Base-by-base conservation (phyloP, 208 protist genomes). In the Phytomonas sp. region DNA sequence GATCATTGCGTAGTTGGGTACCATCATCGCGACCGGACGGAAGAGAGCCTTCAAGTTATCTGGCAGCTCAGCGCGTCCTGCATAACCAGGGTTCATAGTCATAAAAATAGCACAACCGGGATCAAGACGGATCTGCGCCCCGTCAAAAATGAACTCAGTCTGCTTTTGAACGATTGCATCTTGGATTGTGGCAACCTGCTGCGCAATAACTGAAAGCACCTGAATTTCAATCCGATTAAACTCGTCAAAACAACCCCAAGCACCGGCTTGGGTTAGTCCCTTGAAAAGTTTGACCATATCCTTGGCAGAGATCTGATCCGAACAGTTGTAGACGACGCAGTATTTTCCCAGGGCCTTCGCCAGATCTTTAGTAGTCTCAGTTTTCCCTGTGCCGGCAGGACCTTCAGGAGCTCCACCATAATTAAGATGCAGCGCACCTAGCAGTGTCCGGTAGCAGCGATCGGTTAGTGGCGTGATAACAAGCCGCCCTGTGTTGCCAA, bases 31-130 rank as follows among this genome's bases (percentile, higher is more conserved):
- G 33, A 99, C 98, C 2, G 98, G 98, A n/a, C 98, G 85, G 87
- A 99, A 99, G 29, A 99, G 91, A 15, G 97, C 97, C 82, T 99
- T 99, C 34, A 99, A 82, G 74, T 99, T 99, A 83, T 99, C 97
- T 0, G 98, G 98, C 61, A 99, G 83, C 79, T 99, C 97, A 6
- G 96, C 94, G 65, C 98, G 92, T 31, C 98, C 98, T 0, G 97
- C 97, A 80, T 99, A 99, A 66, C 97, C 97, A 11, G 98, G 98
- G 79, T 99, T 99, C 98, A 99, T 99, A 23, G 98, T 99, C 75
- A 99, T 94, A 81, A 98, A 99, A 68, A 98, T 87, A 67, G 95
- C 89, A 76, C 95, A 99, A 13, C 92, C 90, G 8, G 83, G 63
- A 69, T 98, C 87, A 36, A 99, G 84, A 62, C 76, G 81, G 68